Percentiles rank a stretch among this genome's conserved stretches.
Evolutionary conservation across 2,329 filamentous ascomycete species (phyloP).

Genomic region (Pseudogymnoascus sp.): DNA sequence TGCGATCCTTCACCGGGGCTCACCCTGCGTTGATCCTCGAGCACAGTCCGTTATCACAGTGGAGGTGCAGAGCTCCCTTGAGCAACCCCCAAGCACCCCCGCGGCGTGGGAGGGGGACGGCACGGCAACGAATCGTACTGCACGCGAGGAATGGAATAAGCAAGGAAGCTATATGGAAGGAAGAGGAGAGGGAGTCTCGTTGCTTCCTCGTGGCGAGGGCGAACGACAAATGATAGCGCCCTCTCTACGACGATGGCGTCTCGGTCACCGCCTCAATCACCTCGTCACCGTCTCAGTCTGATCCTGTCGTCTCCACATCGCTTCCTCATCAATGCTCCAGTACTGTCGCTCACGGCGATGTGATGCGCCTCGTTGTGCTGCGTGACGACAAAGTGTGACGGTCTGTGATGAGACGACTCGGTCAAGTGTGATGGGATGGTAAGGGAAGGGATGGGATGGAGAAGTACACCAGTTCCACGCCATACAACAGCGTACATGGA

Average conservation of each 20-base stretch:
- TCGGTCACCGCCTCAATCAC: not conserved
- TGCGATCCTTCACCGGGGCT: not conserved
- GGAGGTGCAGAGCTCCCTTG: not conserved
- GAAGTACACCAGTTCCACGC: not conserved
- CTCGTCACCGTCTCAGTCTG: not conserved
- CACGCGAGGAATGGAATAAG: conserved; percentile 1
- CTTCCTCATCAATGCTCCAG: not conserved
- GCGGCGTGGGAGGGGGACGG: not conserved
- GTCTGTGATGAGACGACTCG: not conserved
- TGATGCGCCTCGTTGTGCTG: conserved; percentile 4
- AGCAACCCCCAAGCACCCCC: not conserved
- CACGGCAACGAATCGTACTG: not conserved
- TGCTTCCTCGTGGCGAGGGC: not conserved
- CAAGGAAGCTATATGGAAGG: conserved; percentile 1
- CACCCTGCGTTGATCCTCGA: conserved; percentile 1
- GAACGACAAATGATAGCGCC: not conserved
- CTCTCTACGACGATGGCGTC: not conserved
- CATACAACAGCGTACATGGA: not conserved
- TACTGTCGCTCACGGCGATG: not conserved
- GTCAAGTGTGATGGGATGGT: not conserved
- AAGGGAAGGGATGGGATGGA: not conserved
- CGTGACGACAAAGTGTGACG: conserved; percentile 5
- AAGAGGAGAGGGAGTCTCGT: not conserved
- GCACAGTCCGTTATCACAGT: not conserved
- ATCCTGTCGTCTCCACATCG: not conserved